Conservation (phyloP, 257 asterid species). For the Marsdenia floribunda region DNA sequence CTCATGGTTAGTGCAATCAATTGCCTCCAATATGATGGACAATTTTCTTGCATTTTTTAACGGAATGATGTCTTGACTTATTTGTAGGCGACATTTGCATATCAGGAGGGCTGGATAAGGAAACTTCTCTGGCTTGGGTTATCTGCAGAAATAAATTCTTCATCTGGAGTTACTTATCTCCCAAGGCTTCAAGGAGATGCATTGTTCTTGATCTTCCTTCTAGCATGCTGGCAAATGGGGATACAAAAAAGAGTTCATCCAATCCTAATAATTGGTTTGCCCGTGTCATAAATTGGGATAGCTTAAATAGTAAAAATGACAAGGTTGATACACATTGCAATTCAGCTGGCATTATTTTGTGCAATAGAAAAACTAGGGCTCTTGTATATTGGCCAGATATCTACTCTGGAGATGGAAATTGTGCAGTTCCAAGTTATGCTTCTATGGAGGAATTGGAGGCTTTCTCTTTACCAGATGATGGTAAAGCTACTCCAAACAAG, state of each 20-base stretch:
- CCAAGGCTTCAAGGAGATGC: conserved; percentile 59
- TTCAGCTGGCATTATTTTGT: conserved; percentile 70
- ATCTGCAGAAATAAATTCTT: conserved; percentile 59
- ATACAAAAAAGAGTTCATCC: conserved; percentile 29
- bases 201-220: conserved; percentile 60
- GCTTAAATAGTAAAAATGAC: conserved; percentile 35
- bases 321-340: conserved; percentile 34
- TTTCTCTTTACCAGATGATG: conserved; percentile 26
- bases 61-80: conserved; percentile 13
- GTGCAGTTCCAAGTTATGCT: conserved; percentile 48
- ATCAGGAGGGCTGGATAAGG: conserved; percentile 91
- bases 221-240: conserved; percentile 33
- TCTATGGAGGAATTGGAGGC: conserved; percentile 39
- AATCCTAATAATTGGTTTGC: conserved; percentile 60
- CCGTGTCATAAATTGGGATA: conserved; percentile 61
- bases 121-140: conserved; percentile 74
- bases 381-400: conserved; percentile 79
- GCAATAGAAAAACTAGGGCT: conserved; percentile 47
- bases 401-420: conserved; percentile 31
- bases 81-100: conserved; percentile 52
- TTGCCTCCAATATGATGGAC: neutral
- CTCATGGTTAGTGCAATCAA: conserved; percentile 50
- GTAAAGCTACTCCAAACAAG: conserved; percentile 32
- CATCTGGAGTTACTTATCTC: conserved; percentile 69
- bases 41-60: conserved; percentile 7